Conservation (phyloP, 1,284 basidiomycete genomes). For the Trametes pubescens region DNA sequence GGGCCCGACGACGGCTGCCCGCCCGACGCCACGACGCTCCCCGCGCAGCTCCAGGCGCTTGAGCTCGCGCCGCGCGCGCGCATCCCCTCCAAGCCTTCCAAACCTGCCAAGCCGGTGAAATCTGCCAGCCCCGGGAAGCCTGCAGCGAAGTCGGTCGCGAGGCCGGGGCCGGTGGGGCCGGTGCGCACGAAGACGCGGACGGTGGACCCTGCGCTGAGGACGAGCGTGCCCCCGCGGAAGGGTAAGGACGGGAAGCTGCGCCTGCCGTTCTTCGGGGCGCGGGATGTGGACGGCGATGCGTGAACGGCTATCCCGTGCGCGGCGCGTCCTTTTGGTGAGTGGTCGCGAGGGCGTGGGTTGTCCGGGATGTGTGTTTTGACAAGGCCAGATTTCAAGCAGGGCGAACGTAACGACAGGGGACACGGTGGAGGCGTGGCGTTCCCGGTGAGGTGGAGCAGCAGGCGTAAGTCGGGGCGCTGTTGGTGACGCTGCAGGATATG, state of each 20-base stretch:
- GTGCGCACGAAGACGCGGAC: too few species aligned
- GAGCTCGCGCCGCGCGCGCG: neutral
- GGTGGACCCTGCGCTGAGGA: too few species aligned
- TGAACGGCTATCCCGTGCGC: too few species aligned
- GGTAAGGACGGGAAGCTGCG: neutral
- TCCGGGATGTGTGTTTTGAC: too few species aligned
- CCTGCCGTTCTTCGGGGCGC: too few species aligned
- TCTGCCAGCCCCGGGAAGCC: neutral
- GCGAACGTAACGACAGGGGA: conserved; percentile 49
- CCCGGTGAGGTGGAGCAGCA: conserved; percentile 45
- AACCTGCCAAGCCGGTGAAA: neutral
- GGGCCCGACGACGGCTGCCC: neutral
- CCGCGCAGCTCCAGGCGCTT: neutral
- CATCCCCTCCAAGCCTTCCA: neutral
- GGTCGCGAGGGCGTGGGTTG: too few species aligned
- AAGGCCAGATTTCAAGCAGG: too few species aligned
- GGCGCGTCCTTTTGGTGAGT: too few species aligned
- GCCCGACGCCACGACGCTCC: too few species aligned
- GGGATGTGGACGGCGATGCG: too few species aligned
- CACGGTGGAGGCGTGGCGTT: conserved; percentile 48
- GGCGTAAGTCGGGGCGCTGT: conserved; percentile 45
- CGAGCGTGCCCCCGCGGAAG: neutral
- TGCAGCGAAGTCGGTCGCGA: neutral
- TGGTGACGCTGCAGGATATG: conserved; percentile 51
- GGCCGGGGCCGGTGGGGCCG: too few species aligned